A percentile compares a stretch with the other conserved stretches of the same genome.
Conservation (phyloP, 2,329 filamentous ascomycete species). For the Tympanopsis confertula region DNA sequence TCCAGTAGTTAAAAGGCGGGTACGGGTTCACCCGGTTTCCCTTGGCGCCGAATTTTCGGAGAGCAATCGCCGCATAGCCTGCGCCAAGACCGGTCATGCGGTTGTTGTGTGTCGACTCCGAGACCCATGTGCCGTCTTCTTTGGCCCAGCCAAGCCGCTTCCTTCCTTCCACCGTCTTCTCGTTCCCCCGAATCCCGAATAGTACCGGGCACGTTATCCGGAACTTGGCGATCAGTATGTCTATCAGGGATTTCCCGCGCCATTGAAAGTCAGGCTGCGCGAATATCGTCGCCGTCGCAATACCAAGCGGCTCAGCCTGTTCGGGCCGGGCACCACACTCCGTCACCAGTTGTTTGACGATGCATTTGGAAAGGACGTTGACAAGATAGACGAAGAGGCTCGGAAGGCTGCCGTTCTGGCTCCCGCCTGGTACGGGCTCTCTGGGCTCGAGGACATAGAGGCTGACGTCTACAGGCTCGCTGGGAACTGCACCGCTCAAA, state of each 20-base stretch:
- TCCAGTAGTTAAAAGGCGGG: constrained; percentile 76
- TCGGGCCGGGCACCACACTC: constrained; percentile 54
- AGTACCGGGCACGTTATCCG: constrained; percentile 71
- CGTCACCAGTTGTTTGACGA: constrained; percentile 58
- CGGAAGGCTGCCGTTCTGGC: constrained; percentile 44
- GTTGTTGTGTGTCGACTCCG: constrained; percentile 65
- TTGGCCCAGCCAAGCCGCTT: constrained; percentile 63
- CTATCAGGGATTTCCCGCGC: constrained; percentile 58
- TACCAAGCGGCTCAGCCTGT: constrained; percentile 68
- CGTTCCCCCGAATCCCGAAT: constrained; percentile 70
- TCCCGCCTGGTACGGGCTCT: constrained; percentile 33
- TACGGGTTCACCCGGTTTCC: constrained; percentile 61
- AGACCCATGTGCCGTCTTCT: constrained; percentile 45
- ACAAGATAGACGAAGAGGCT: constrained; percentile 63
- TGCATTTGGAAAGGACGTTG: constrained; percentile 63
- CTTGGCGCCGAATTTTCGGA: constrained; percentile 70
- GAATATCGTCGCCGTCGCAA: constrained; percentile 65
- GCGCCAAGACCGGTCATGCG: constrained; percentile 74
- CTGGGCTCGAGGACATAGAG: constrained; percentile 36
- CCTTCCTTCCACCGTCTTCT: constrained; percentile 60
- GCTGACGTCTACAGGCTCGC: constrained; percentile 38
- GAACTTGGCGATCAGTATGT: constrained; percentile 81
- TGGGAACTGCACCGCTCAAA: constrained; percentile 36
- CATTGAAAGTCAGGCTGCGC: constrained; percentile 56
- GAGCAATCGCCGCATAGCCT: constrained; percentile 71